Base-by-base conservation (phyloP, 345 rosid species). In the Murraya paniculata region DNA sequence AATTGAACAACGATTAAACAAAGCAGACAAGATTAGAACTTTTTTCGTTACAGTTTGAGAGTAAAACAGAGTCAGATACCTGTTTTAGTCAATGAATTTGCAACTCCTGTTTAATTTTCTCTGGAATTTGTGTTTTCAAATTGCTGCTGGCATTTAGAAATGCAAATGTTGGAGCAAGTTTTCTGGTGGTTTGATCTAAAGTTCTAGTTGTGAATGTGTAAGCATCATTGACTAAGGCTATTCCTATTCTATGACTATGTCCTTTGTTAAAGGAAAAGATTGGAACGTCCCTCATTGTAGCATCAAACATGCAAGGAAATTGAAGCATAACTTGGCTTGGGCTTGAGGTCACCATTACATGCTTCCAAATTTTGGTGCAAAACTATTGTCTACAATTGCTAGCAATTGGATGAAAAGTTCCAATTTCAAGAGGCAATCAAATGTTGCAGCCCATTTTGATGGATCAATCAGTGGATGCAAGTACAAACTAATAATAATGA, bases 1-100 rank as follows among this genome's bases (percentile, higher is more conserved):
- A 76, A 68, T 72, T 21, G 33, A 74, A 83, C 73, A 24, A 75
- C 9, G 55, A 58, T 80, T 60, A 69, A 86, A 82, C 77, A 74
- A 77, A 78, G 84, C 78, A 78, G 87, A 76, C 79, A 71, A 81
- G 88, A 78, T 68, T 74, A 79, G 81, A 71, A 81, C 78, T 79
- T 85, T 78, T 55, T 59, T 74, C 65, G 64, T 83, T 61, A 73
- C 72, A 67, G 85, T 85, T 85, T 86, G 81, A 75, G 81, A 82
- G 85, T 81, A 61, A 78, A 85, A 80, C 85, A 83, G 85, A 77
- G 77, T 79, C 78, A 55, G 68, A 66, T 66, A 76, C 53, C 74
- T 72, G 72, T 80, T 77, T 58, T 77, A 74, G 85, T 68, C 65
- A 58, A 78, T 78, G 85, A 82, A 74, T 72, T 82, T 79, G 75